Evolutionary conservation across 2,329 filamentous ascomycete species (phyloP).

Genomic region (Stagonosporopsis cucurbitacearum): DNA sequence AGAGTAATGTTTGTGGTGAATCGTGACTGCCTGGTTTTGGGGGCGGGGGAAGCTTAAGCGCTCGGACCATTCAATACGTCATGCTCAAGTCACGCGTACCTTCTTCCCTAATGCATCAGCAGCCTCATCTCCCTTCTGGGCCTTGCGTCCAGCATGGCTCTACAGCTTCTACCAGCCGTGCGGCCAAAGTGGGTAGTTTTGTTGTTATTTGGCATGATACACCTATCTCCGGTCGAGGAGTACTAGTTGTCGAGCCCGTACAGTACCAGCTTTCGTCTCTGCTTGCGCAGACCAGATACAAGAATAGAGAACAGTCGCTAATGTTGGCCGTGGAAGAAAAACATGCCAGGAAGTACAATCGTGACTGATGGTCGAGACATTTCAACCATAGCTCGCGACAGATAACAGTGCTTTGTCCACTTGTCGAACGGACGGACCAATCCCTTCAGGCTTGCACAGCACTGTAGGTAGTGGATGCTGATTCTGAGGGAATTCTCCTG

Average conservation of each 20-base stretch:
- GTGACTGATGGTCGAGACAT: not conserved
- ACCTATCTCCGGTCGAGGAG: not conserved
- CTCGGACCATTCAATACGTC: constrained; percentile 9
- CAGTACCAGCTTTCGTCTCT: too few species aligned
- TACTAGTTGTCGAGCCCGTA: too few species aligned
- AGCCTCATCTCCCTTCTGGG: not conserved
- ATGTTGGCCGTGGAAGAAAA: too few species aligned
- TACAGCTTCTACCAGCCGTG: not conserved
- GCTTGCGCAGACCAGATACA: too few species aligned
- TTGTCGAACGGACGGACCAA: too few species aligned
- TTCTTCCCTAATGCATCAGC: not conserved
- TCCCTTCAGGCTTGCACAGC: not conserved
- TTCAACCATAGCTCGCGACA: not conserved
- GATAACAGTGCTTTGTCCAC: not conserved
- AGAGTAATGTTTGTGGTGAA: constrained; percentile 3
- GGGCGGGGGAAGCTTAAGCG: constrained; percentile 4
- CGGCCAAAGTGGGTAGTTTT: too few species aligned
- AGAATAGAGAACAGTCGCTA: too few species aligned
- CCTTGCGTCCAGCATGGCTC: not conserved
- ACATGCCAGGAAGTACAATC: not conserved
- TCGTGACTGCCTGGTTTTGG: constrained; percentile 10
- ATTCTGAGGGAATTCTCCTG: not conserved
- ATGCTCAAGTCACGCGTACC: constrained; percentile 5
- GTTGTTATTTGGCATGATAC: not conserved
- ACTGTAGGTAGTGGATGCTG: not conserved